Evolutionary conservation across 306 rosid species (phyloP), one percentile per base, ranked within the genome.

Genomic region (Quercus agrifolia): DNA sequence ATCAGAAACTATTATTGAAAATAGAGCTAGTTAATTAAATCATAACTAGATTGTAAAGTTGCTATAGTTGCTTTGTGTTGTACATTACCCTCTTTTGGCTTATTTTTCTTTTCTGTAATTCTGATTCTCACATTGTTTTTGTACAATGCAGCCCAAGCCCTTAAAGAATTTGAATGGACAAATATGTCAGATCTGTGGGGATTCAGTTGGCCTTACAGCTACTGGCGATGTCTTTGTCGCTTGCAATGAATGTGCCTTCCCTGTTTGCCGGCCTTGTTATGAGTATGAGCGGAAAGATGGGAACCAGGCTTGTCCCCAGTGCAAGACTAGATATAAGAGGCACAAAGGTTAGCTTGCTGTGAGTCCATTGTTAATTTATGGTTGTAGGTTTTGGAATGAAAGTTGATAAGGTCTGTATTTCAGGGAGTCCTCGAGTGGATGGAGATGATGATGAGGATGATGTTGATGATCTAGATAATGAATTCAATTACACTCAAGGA

Each of bases 381-480:
- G 5, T 67, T 35, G 51, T 67, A 19, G 15, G 5, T 25, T 25
- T 59, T 75, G 80, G 57, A 68, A 52, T 59, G 46, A 79, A 71
- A 74, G 12, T 52, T 70, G 49, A 75, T 77, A 15, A 3, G 86
- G 71, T 13, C 54, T 74, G 31, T 77, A 46, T 84, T 86, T 81
- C 75, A 96, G 99, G 99, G 86, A 93, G 98, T 87, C 90, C 94
- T 74, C 91, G 97, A 71, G 98, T 96, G 55, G 98, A 93, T 15
- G 99, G 98, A 56, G 99, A 96, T 80, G 97, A 93, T 20, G 99
- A 96, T 7, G 99, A 96, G 74, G 99, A 91, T 49, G 97, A 88
- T 73, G 84, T 80, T 44, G 99, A 96, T 88, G 96, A 96, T 85
- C 74, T 93, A 23, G 99, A 96, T 82, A 96, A 96, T 67, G 99